phyloP scores from a whole-genome alignment of 2,329 filamentous ascomycete species.

The Rasamsonia emersonii region DNA sequence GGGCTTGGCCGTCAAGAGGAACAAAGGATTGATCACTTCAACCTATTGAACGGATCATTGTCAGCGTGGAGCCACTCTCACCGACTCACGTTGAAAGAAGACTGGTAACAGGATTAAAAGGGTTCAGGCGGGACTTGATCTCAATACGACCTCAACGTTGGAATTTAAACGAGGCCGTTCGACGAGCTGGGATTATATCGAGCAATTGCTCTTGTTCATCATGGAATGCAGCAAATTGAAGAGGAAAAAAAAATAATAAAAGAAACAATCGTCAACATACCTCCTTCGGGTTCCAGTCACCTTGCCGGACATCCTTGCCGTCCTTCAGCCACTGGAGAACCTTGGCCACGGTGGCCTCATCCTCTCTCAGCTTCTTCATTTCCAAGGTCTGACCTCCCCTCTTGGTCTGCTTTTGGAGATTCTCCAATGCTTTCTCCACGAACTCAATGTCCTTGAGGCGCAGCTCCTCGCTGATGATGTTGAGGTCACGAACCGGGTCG shows the following conservation, averaged over 20 bases:
- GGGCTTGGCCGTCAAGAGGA: conserved; percentile 91
- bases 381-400: conserved; percentile 91
- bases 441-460: conserved; percentile 99
- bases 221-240: conserved; percentile 42
- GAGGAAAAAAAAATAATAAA: conserved; percentile 14
- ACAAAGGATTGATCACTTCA: conserved; percentile 93
- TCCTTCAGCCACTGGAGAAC: conserved; percentile 72
- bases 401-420: conserved; percentile 85
- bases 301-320: conserved; percentile 90
- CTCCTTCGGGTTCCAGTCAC: conserved; percentile 86
- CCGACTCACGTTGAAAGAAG: conserved; percentile 11
- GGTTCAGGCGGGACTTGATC: conserved; percentile 67
- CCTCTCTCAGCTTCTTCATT: conserved; percentile 94
- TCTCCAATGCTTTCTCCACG: conserved; percentile 87
- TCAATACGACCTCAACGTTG: conserved; percentile 75
- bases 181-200: conserved; percentile 99
- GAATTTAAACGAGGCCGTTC: conserved; percentile 65
- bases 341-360: conserved; percentile 89
- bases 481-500: conserved; percentile 84
- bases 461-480: conserved; percentile 94
- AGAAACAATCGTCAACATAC: conserved; percentile 44
- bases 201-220: conserved; percentile 98
- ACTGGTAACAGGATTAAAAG: conserved; percentile 10
- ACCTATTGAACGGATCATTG: conserved; percentile 51
- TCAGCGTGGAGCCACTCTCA: conserved; percentile 12